These are phyloP conservation scores for Yamadazyma phyllophila DNA, from an alignment of 805 yeast species.

Conservation along the genomic window DNA sequence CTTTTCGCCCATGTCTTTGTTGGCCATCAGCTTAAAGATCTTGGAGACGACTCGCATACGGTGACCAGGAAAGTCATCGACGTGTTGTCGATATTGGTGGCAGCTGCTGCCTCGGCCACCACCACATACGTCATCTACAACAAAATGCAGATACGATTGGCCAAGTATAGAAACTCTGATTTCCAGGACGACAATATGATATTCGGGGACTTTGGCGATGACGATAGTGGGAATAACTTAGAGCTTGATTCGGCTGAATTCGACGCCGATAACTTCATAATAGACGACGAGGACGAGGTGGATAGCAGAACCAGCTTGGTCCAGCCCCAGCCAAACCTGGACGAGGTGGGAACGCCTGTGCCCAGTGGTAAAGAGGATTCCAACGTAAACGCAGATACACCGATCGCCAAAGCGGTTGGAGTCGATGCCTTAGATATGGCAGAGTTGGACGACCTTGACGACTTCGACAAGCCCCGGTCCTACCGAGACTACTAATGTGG, in stretches of 20 bases:
- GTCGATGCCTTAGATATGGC: not conserved
- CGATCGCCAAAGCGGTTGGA: not conserved
- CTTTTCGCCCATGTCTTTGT: conserved; percentile 70
- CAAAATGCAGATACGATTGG: conserved; percentile 44
- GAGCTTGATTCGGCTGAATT: conserved; percentile 37
- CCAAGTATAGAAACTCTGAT: conserved; percentile 22
- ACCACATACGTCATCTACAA: conserved; percentile 70
- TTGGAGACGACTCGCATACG: conserved; percentile 58
- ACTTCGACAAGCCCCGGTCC: not conserved
- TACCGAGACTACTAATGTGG: not conserved
- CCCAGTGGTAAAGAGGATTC: no score
- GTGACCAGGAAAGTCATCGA: conserved; percentile 56
- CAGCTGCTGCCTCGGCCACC: conserved; percentile 50
- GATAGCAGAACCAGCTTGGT: not conserved
- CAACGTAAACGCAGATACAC: not conserved
- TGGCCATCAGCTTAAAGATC: conserved; percentile 68
- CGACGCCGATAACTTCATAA: conserved; percentile 41
- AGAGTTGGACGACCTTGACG: not conserved
- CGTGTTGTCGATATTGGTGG: conserved; percentile 54
- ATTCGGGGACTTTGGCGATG: conserved; percentile 40
- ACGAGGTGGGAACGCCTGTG: no score
- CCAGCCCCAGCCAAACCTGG: no score
- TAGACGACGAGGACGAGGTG: conserved; percentile 33
- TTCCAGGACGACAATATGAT: conserved; percentile 20
- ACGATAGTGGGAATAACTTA: conserved; percentile 24